Base-by-base conservation (phyloP, 805 yeast species). In the Candida anglica region DNA sequence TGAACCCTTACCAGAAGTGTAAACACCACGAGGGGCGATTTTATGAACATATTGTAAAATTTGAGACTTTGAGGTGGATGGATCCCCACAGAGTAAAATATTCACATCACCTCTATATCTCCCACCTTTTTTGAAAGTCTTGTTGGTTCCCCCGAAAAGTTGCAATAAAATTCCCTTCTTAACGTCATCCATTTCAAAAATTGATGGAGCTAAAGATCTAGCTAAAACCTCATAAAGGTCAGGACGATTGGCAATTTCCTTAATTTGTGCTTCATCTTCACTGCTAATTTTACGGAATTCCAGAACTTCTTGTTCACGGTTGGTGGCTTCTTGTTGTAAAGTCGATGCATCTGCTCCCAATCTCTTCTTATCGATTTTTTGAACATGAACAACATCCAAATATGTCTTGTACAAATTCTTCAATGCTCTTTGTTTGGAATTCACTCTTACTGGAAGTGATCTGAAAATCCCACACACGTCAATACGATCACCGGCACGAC, bases 1-100 rank as follows among this genome's bases (percentile, higher is more conserved):
- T 1, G 97, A 88, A 33, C 98, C 98, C 52, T 93, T 93, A 60
- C 99, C 99, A 1, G 97, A 89, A 3, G 99, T 93, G 60, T 89
- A 93, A 25, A 93, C 86, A 46, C 98, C 98, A 55, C 98, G 74
- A 28, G 99, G 99, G 1, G 98, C 95, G 46, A 93, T 93, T 52
- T 89, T 86, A 63, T 93, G 98, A 27, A 93, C 97, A 47, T 93
- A 93, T 53, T 88, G 95, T 44, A 93, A 69, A 29, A 93, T 63
- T 60, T 93, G 99, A 3, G 98, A 93, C 56, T 93, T 93, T 9
- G 97, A 81, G 2, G 99, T 93, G 7, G 98, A 91, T 1, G 99
- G 99, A 56, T 93, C 99, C 47, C 99, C 99, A 66, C 98, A 91
- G 27, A 93, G 68, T 36, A 93, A 63, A 31, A 93, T 73, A 52